Base-by-base conservation (phyloP, 345 rosid species). In the Boechera stricta region DNA sequence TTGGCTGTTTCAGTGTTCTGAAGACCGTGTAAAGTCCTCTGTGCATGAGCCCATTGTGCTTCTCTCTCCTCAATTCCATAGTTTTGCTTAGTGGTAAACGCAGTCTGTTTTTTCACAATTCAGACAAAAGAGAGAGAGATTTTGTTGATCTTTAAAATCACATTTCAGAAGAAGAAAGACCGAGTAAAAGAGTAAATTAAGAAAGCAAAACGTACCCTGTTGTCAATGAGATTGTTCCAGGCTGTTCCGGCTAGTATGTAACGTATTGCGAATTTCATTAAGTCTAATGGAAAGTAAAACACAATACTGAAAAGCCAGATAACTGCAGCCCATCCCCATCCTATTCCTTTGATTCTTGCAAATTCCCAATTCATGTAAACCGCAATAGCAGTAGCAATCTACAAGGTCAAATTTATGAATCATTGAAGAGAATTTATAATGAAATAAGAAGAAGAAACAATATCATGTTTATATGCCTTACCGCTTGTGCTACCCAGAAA, bases 251-350 rank as follows among this genome's bases (percentile, higher is more conserved):
- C 80, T 61, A 95, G 82, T 32, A 89, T 85, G 81, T 90, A 95
- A 52, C 98, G 93, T 61, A 85, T 89, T 36, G 82, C 82, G 21
- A 95, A 95, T 80, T 92, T 95, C 67, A 95, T 49, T 21, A 91
- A 0, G 76, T 95, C 99, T 9, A 90, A 88, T 8, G 99, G 99
- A 26, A 92, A 0, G 28, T 91, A 95, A 83, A 84, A 84, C 52
- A 95, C 77, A 33, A 89, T 3, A 48, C 98, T 95, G 78, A 73
- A 95, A 42, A 95, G 82, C 99, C 99, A 94, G 16, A 94, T 86
- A 29, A 84, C 84, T 12, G 86, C 96, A 4, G 98, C 98, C 98
- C 98, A 94, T 80, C 97, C 95, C 93, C 95, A 87, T 10, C 98
- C 98, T 28, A 82, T 72, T 41, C 98, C 98, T 80, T 84, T 42